Conservation (phyloP, 768 basidiomycete genomes). For the Tylopilus rubrobrunneus region DNA sequence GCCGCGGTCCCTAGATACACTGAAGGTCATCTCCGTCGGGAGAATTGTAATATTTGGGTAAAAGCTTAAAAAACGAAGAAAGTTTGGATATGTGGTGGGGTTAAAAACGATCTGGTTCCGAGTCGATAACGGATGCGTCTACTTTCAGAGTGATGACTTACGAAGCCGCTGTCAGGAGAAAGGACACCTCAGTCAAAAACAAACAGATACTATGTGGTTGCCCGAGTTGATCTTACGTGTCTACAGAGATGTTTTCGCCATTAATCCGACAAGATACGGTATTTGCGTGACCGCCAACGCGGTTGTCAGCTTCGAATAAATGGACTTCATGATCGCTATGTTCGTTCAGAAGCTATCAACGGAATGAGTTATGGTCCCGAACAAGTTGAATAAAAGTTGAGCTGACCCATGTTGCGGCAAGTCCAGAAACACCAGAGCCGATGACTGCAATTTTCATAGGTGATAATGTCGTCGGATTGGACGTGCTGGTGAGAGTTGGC, state of each 20-base stretch:
- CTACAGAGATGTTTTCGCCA: constrained; percentile 50
- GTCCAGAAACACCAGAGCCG: constrained; percentile 76
- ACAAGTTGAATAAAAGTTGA: background rate
- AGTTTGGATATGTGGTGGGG: constrained; percentile 74
- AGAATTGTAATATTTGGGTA: constrained; percentile 46
- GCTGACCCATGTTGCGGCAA: constrained; percentile 69
- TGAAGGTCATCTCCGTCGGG: constrained; percentile 74
- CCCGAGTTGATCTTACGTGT: constrained; percentile 50
- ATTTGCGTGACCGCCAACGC: constrained; percentile 75
- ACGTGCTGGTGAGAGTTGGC: background rate
- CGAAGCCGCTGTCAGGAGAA: constrained; percentile 47
- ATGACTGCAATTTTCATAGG: constrained; percentile 59
- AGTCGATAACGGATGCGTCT: background rate
- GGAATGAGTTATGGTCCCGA: background rate
- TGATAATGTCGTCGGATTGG: background rate
- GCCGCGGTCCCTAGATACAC: constrained; percentile 67
- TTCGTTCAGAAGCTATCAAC: constrained; percentile 60
- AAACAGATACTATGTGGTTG: background rate
- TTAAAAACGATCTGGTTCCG: constrained; percentile 66
- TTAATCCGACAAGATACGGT: constrained; percentile 54
- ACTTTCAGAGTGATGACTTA: constrained; percentile 24
- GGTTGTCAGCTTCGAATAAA: constrained; percentile 62
- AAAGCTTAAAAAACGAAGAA: constrained; percentile 60
- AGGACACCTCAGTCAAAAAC: background rate
- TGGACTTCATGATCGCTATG: constrained; percentile 72